Percentiles rank a stretch among this genome's conserved stretches.
These are phyloP conservation scores for Hyaloscypha variabilis DNA, from an alignment of 495 filamentous ascomycete genomes.

Conservation along the genomic window DNA sequence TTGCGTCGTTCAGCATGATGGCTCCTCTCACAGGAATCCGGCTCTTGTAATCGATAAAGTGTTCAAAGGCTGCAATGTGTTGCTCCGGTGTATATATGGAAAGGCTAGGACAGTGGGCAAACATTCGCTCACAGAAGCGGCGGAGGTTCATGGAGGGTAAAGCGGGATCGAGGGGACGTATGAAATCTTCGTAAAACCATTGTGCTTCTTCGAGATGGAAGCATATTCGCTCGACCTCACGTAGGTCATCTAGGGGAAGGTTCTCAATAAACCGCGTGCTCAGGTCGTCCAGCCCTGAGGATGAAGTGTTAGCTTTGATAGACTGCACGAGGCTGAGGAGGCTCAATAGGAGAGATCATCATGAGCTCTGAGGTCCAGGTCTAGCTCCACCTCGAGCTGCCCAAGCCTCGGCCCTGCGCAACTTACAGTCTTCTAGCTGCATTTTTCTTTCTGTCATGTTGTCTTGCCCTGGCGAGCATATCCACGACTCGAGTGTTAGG, in stretches of 20 bases:
- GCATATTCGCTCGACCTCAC: constrained; percentile 88
- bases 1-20: constrained; percentile 85
- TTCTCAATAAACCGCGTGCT: constrained; percentile 97
- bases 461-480: constrained; percentile 47
- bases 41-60: constrained; percentile 92
- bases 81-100: constrained; percentile 75
- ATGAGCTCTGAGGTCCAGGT: too few relatives aligned
- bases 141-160: constrained; percentile 84
- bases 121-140: constrained; percentile 83
- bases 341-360: not conserved
- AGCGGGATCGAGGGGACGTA: constrained; percentile 83
- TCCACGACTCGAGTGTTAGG: constrained; percentile 34
- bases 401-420: constrained; percentile 9
- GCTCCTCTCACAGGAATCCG: constrained; percentile 91
- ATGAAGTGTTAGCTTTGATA: constrained; percentile 19
- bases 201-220: constrained; percentile 99
- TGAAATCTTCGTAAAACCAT: constrained; percentile 99
- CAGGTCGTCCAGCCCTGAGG: constrained; percentile 88
- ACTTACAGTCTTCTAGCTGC: constrained; percentile 87
- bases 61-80: constrained; percentile 78
- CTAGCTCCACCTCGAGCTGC: not conserved
- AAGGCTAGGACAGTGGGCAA: constrained; percentile 88
- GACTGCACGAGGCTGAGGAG: not conserved
- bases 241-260: constrained; percentile 85
- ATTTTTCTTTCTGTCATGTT: constrained; percentile 80